Evolutionary conservation across 495 filamentous ascomycete species (phyloP).

Genomic region (Pseudotulostoma volvatum): DNA sequence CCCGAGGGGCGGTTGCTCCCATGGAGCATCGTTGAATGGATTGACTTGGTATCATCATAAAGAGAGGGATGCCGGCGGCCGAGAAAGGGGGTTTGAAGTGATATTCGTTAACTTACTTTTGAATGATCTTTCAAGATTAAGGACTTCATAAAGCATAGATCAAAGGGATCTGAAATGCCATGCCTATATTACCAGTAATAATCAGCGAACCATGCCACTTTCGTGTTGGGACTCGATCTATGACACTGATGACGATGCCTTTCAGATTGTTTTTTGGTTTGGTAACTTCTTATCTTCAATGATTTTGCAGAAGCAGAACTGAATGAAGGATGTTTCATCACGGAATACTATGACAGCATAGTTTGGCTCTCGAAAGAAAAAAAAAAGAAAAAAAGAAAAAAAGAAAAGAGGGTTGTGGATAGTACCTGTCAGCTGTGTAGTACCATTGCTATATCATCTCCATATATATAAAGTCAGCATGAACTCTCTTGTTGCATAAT

Average conservation of each 20-base stretch:
- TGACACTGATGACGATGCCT: conserved; percentile 4
- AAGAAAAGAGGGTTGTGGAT: background rate
- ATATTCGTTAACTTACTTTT: too few species aligned
- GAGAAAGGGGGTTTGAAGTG: background rate
- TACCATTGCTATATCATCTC: background rate
- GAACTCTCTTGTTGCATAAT: conserved; percentile 1
- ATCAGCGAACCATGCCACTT: too few species aligned
- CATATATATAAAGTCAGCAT: conserved; percentile 3
- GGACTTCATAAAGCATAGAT: too few species aligned
- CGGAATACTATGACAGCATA: conserved; percentile 15
- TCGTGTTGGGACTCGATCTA: too few species aligned
- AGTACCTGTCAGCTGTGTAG: background rate
- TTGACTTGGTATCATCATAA: conserved; percentile 94
- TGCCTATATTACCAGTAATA: too few species aligned
- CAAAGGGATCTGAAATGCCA: too few species aligned
- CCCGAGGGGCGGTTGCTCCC: conserved; percentile 41
- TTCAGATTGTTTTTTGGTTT: conserved; percentile 51
- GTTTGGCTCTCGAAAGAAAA: too few species aligned
- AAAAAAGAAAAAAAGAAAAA: too few species aligned
- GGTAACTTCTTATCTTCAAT: conserved; percentile 62
- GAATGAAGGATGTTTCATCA: conserved; percentile 69
- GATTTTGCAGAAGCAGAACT: conserved; percentile 89
- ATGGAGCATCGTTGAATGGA: conserved; percentile 92
- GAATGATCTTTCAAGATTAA: too few species aligned
- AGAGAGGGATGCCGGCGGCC: conserved; percentile 6